These are phyloP conservation scores for Triticum urartu DNA, from an alignment of 176 grass and related monocot species.

Conservation along the genomic window DNA sequence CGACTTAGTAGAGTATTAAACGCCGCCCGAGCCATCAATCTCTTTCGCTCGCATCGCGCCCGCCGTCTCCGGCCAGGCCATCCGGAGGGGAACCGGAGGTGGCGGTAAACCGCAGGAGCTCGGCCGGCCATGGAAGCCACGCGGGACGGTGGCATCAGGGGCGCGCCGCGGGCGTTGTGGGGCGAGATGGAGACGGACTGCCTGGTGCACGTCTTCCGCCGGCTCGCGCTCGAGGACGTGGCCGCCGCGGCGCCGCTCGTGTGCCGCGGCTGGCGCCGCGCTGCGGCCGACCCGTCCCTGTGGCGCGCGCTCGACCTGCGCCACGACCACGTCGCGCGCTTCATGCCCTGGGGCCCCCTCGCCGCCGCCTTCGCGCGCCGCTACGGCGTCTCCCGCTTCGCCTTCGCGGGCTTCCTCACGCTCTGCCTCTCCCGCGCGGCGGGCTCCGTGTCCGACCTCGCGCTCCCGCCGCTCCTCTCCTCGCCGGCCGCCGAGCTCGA, in stretches of 20 bases:
- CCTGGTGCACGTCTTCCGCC: conserved; percentile 60
- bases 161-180: conserved; percentile 28
- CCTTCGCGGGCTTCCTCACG: conserved; percentile 47
- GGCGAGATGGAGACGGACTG: conserved; percentile 71
- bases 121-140: background rate
- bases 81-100: too few relatives aligned
- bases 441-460: conserved; percentile 18
- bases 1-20: background rate
- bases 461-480: conserved; percentile 53
- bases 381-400: conserved; percentile 39
- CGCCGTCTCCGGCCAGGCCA: too few relatives aligned
- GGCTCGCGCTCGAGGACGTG: conserved; percentile 61
- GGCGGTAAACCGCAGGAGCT: too few relatives aligned
- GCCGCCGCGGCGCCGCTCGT: conserved; percentile 58
- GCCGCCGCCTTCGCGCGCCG: conserved; percentile 33
- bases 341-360: conserved; percentile 72
- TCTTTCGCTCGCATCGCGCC: too few relatives aligned
- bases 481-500: conserved; percentile 25
- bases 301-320: conserved; percentile 77
- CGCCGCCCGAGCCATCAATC: background rate
- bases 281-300: conserved; percentile 55
- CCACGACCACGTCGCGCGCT: conserved; percentile 57
- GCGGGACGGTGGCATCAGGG: too few relatives aligned
- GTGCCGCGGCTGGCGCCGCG: conserved; percentile 69
- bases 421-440: conserved; percentile 38